These are phyloP conservation scores for Aspergillus sergii DNA, from an alignment of 2,329 filamentous ascomycete genomes.

Conservation along the genomic window DNA sequence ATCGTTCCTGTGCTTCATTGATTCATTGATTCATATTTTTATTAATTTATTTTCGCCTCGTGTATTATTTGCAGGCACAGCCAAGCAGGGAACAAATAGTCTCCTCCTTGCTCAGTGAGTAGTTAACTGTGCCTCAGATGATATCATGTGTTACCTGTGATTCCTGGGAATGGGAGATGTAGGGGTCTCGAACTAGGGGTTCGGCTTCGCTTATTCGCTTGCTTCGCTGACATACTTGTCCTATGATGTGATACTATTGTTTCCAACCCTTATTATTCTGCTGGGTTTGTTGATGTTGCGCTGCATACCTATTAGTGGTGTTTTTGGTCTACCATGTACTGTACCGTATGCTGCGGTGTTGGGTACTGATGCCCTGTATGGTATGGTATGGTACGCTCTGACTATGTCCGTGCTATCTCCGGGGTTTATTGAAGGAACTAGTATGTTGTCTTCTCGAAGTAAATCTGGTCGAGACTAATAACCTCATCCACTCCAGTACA, in stretches of 20 bases:
- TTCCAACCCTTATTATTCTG: background rate
- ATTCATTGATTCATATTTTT: background rate
- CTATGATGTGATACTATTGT: background rate
- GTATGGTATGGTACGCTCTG: background rate
- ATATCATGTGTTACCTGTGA: background rate
- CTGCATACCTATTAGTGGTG: background rate
- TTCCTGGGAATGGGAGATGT: background rate
- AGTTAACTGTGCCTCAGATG: background rate
- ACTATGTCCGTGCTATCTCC: background rate
- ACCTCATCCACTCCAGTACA: background rate
- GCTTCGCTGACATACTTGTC: background rate
- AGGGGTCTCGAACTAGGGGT: background rate
- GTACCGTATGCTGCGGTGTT: no score
- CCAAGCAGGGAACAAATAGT: background rate
- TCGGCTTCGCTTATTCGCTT: background rate
- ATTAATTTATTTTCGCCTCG: background rate
- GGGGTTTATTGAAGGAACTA: background rate
- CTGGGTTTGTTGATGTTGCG: background rate
- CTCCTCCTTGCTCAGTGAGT: background rate
- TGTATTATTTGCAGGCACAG: background rate
- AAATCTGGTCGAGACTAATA: background rate
- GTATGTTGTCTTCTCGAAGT: background rate
- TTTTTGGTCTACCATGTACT: background rate
- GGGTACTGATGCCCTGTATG: background rate
- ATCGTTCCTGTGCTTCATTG: no score